phyloP scores from a whole-genome alignment of 371 early-diverging fungal genomes.

The Actinomortierella ambigua region DNA sequence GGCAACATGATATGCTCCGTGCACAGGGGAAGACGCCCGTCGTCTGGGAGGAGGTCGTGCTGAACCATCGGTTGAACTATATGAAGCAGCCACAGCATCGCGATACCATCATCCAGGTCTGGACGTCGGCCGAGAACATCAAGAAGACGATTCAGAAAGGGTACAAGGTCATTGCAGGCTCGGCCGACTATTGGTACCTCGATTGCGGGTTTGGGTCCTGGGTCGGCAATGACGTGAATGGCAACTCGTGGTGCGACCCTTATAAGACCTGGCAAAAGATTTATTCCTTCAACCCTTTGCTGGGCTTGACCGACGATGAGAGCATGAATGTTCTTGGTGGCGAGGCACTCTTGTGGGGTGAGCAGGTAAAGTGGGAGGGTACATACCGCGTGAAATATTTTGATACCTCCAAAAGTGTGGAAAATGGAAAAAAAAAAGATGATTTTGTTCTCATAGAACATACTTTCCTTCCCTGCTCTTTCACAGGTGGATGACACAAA shows the following conservation, averaged over 20 bases:
- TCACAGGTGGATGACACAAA: constrained; percentile 67
- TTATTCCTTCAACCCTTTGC: constrained; percentile 70
- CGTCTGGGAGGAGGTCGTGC: constrained; percentile 48
- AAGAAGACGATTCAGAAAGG: constrained; percentile 54
- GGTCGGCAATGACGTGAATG: constrained; percentile 36
- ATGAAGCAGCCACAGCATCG: constrained; percentile 47
- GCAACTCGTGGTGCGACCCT: constrained; percentile 77
- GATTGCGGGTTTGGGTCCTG: constrained; percentile 68
- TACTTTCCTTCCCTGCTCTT: too few relatives aligned
- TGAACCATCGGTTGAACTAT: constrained; percentile 47
- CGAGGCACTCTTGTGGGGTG: constrained; percentile 53
- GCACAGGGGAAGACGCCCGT: constrained; percentile 10
- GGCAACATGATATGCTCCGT: constrained; percentile 25
- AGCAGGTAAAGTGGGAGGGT: constrained; percentile 34
- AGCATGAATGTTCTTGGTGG: constrained; percentile 53
- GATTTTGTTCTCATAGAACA: too few relatives aligned
- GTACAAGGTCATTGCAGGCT: constrained; percentile 60
- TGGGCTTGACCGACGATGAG: constrained; percentile 52
- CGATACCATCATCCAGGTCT: constrained; percentile 59
- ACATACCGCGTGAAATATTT: too few relatives aligned
- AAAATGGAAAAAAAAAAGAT: too few relatives aligned
- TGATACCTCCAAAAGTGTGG: too few relatives aligned
- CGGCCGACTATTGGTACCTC: constrained; percentile 68
- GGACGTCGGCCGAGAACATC: constrained; percentile 54
- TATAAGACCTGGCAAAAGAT: constrained; percentile 82